These are phyloP conservation scores for Pyricularia sp. DNA, from an alignment of 2,329 filamentous ascomycete species.

Conservation along the genomic window DNA sequence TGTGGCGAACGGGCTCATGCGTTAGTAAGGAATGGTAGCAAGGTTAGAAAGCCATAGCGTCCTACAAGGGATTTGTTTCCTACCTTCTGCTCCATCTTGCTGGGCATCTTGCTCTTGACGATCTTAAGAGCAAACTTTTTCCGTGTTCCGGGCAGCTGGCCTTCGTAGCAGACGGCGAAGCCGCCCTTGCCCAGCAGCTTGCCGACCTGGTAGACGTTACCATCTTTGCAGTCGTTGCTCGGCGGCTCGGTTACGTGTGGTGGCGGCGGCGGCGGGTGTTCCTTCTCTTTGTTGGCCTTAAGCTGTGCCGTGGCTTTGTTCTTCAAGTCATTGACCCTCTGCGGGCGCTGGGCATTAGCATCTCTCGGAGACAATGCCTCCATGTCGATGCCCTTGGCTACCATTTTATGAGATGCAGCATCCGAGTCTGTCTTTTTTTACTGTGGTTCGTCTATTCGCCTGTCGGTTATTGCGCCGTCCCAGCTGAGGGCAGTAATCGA, in stretches of 20 bases:
- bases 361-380: conserved; percentile 58
- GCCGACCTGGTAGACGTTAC: conserved; percentile 65
- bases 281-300: conserved; percentile 53
- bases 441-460: neutral
- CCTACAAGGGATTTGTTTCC: neutral
- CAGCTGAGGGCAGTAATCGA: neutral
- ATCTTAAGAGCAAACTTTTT: conserved; percentile 71
- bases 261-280: conserved; percentile 57
- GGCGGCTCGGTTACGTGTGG: conserved; percentile 50
- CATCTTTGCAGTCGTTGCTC: conserved; percentile 59
- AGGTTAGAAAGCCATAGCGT: neutral
- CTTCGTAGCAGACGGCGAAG: conserved; percentile 74
- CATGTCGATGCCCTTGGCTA: conserved; percentile 43
- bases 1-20: conserved; percentile 17
- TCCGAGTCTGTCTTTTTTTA: neutral
- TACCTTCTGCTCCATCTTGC: conserved; percentile 80
- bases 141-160: conserved; percentile 55
- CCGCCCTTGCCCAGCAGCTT: conserved; percentile 71
- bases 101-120: conserved; percentile 72
- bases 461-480: neutral
- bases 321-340: conserved; percentile 36
- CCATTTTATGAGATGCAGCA: conserved; percentile 23
- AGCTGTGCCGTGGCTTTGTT: conserved; percentile 41
- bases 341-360: conserved; percentile 48
- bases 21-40: neutral